A percentile compares a stretch with the other conserved stretches of the same genome.
These are phyloP conservation scores for Cladosporium sp. DNA, from an alignment of 2,329 filamentous ascomycete genomes.

Conservation along the genomic window DNA sequence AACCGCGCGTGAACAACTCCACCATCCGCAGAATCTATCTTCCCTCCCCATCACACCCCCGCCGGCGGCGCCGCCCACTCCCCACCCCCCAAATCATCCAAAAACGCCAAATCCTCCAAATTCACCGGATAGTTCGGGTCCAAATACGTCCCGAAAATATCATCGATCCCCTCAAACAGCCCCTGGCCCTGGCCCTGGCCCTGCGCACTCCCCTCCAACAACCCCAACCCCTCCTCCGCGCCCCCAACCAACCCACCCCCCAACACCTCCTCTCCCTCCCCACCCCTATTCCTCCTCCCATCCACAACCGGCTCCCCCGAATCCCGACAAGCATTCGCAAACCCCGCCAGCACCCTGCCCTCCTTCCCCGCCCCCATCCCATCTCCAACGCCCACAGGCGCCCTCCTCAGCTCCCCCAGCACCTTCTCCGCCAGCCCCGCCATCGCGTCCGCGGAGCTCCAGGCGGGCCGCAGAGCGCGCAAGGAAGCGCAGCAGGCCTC, in stretches of 20 bases:
- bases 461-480: conserved; percentile 38
- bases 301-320: conserved; percentile 9
- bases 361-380: conserved; percentile 18
- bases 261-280: not conserved
- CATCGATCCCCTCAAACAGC: conserved; percentile 30
- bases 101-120: conserved; percentile 28
- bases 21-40: no score
- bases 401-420: conserved; percentile 25
- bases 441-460: conserved; percentile 43
- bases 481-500: conserved; percentile 39
- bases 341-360: conserved; percentile 3
- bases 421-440: conserved; percentile 31
- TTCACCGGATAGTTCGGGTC: conserved; percentile 31
- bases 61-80: conserved; percentile 1
- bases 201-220: not conserved
- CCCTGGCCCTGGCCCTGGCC: conserved; percentile 7
- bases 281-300: not conserved
- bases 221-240: not conserved
- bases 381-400: conserved; percentile 22
- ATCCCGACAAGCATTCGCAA: conserved; percentile 8
- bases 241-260: not conserved
- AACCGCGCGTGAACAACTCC: no score
- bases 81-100: conserved; percentile 19
- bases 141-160: conserved; percentile 29
- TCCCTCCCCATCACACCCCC: no score